phyloP scores from a whole-genome alignment of 225 moss, liverwort and hornwort genomes.

The Anthoceros angustus region DNA sequence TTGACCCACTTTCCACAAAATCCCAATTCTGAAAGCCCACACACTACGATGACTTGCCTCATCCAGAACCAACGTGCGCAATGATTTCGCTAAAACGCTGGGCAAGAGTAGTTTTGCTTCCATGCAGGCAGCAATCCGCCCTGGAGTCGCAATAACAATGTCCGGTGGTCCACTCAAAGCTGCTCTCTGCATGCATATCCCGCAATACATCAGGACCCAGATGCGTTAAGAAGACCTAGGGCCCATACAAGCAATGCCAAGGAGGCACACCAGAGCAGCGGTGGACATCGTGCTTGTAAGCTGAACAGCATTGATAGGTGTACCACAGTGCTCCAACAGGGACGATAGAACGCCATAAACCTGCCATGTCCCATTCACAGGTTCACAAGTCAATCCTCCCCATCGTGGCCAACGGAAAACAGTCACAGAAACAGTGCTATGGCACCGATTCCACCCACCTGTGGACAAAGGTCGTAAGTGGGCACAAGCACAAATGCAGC shows the following conservation, averaged over 20 bases:
- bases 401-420: background rate
- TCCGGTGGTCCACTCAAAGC: slow-evolving; percentile 78
- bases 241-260: background rate
- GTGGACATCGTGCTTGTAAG: slow-evolving; percentile 60
- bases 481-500: slow-evolving; percentile 79
- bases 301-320: slow-evolving; percentile 53
- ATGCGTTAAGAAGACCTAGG: background rate
- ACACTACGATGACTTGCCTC: slow-evolving; percentile 21
- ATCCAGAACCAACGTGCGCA: slow-evolving; percentile 72
- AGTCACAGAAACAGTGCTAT: background rate
- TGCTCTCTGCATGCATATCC: slow-evolving; percentile 35
- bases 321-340: slow-evolving; percentile 65
- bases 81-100: slow-evolving; percentile 42
- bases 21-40: background rate
- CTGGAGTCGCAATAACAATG: slow-evolving; percentile 83
- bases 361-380: slow-evolving; percentile 3
- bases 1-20: background rate
- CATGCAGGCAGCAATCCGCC: slow-evolving; percentile 73
- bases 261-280: slow-evolving; percentile 18
- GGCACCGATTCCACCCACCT: slow-evolving; percentile 23
- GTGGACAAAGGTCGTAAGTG: slow-evolving; percentile 85
- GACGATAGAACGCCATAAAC: slow-evolving; percentile 51
- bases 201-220: background rate
- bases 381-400: background rate
- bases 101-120: slow-evolving; percentile 36